phyloP scores from a whole-genome alignment of 2,329 filamentous ascomycete genomes.

The Arthrobotrys sphaeroides region DNA sequence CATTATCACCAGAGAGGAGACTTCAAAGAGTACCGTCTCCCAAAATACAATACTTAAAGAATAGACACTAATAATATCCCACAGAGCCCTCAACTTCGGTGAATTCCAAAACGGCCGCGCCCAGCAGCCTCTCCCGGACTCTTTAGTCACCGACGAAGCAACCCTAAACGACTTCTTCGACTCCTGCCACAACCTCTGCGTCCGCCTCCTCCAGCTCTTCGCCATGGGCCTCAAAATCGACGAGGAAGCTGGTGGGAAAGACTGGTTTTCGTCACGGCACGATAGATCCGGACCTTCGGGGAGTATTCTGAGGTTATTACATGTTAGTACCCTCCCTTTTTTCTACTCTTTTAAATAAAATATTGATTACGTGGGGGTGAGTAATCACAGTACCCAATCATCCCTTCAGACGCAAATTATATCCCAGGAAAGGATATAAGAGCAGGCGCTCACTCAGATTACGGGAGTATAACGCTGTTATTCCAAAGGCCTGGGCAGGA shows the following conservation, averaged over 20 bases:
- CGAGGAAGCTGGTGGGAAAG: slow-evolving; percentile 59
- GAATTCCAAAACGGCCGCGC: slow-evolving; percentile 75
- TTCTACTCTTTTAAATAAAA: neutral
- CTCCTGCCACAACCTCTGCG: slow-evolving; percentile 77
- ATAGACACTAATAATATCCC: too few species aligned
- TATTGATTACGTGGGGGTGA: neutral
- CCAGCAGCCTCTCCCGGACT: slow-evolving; percentile 78
- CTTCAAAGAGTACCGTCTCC: slow-evolving; percentile 78
- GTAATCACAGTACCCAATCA: slow-evolving; percentile 62
- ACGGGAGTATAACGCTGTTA: slow-evolving; percentile 68
- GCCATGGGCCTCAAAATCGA: slow-evolving; percentile 75
- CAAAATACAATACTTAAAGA: neutral
- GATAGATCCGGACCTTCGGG: slow-evolving; percentile 66
- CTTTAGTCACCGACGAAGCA: slow-evolving; percentile 69
- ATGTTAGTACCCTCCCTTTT: slow-evolving; percentile 66
- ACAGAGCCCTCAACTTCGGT: slow-evolving; percentile 91
- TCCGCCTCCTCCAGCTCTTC: slow-evolving; percentile 77
- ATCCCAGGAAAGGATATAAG: slow-evolving; percentile 73
- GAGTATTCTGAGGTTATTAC: slow-evolving; percentile 75
- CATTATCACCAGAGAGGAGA: slow-evolving; percentile 76
- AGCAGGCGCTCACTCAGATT: slow-evolving; percentile 77
- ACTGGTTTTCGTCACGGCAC: slow-evolving; percentile 72
- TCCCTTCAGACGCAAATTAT: slow-evolving; percentile 63
- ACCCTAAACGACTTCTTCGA: slow-evolving; percentile 74
- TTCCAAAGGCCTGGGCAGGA: slow-evolving; percentile 87